Conservation (phyloP, 257 asterid genomes). For the Penstemon davidsonii region DNA sequence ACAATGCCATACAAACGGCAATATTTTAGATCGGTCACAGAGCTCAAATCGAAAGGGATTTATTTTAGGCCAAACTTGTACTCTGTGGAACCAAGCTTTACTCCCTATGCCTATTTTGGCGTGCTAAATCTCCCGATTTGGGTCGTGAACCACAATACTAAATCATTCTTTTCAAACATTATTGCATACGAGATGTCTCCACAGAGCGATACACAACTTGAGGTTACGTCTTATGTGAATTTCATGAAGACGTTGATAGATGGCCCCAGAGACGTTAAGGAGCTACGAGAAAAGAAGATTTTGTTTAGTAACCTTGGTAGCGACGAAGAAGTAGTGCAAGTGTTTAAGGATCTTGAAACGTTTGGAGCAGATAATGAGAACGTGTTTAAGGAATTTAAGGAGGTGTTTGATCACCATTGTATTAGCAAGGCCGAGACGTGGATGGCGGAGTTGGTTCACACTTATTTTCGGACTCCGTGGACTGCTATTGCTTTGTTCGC, state of each 20-base stretch:
- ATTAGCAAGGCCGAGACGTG: constrained; percentile 36
- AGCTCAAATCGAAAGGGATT: constrained; percentile 31
- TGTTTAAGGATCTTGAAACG: constrained; percentile 35
- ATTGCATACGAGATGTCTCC: constrained; percentile 43
- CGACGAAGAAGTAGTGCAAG: constrained; percentile 34
- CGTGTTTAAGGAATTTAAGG: constrained; percentile 23
- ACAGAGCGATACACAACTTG: neutral
- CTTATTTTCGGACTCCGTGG: constrained; percentile 44
- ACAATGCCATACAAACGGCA: too few relatives aligned
- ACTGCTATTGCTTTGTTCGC: constrained; percentile 37
- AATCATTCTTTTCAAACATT: constrained; percentile 22
- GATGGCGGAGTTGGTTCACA: constrained; percentile 39
- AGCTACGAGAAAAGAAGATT: constrained; percentile 33
- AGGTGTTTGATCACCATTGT: constrained; percentile 32
- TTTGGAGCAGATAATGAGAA: constrained; percentile 22
- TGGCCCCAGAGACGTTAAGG: constrained; percentile 32
- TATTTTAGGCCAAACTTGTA: constrained; percentile 20
- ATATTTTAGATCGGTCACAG: constrained; percentile 5
- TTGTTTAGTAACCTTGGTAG: constrained; percentile 27
- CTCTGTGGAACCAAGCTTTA: constrained; percentile 22
- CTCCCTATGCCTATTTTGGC: neutral
- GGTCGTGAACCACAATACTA: neutral
- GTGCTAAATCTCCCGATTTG: constrained; percentile 20
- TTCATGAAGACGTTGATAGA: constrained; percentile 42
- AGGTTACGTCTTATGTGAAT: constrained; percentile 19